A percentile compares a stretch with the other conserved stretches of the same genome.
Conservation (phyloP, 805 yeast species). For the Zygosaccharomyces rouxii region DNA sequence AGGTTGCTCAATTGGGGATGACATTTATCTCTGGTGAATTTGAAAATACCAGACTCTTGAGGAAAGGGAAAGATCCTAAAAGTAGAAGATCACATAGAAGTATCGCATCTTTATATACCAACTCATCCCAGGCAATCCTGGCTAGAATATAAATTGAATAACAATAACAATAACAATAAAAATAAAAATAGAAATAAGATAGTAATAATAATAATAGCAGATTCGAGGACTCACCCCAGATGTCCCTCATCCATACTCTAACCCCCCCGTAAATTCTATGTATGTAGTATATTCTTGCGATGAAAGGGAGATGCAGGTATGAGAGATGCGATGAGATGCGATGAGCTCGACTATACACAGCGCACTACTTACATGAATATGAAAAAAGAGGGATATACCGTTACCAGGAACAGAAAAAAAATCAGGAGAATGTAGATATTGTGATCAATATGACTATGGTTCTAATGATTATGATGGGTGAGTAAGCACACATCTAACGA, state of each 20-base stretch:
- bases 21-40: background rate
- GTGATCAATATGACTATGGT: background rate
- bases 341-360: constrained; percentile 1
- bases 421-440: background rate
- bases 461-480: background rate
- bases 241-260: constrained; percentile 1
- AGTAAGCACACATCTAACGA: background rate
- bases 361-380: background rate
- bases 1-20: background rate
- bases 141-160: background rate
- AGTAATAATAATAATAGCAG: background rate
- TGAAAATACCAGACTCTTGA: background rate
- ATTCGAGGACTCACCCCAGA: background rate
- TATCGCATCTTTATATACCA: background rate
- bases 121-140: background rate
- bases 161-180: background rate
- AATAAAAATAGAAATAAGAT: background rate
- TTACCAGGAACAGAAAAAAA: background rate
- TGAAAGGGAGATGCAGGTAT: background rate
- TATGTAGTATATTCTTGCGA: background rate
- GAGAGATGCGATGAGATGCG: background rate
- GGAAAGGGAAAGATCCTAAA: background rate
- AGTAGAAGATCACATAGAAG: background rate
- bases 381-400: background rate
- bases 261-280: background rate